Evolutionary conservation across 2,329 filamentous ascomycete genomes (phyloP), one percentile per base, ranked within the genome.

Genomic region (Colletotrichum eremochloae): DNA sequence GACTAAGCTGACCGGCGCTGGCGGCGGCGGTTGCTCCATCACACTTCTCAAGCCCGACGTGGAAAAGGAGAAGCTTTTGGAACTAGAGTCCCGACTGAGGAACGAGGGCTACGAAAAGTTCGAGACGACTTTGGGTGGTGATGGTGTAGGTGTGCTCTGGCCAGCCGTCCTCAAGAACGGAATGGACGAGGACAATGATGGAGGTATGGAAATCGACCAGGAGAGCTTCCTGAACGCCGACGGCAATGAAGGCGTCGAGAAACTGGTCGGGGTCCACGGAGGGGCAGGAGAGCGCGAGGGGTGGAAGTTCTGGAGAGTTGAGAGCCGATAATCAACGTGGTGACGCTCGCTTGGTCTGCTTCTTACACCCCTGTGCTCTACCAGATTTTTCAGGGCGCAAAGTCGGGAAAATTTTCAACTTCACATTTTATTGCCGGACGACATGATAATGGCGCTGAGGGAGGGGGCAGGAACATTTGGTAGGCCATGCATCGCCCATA

Each of bases 1-100:
- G 95, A 98, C 96, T 15, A 99, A 99, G 81, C 88, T 99, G 69
- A 99, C 96, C 0, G 96, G 96, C 44, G 96, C 96, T 1, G 96
- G 96, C 31, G 97, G 96, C 15, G 97, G 96, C 68, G 96, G 96
- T 3, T 98, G 97, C 82, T 96, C 95, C 3, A 98, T 99, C 76
- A 97, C 96, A 0, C 85, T 99, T 5, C 86, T 99, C 61, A 93
- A 92, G 75, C 93, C 94, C 0, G 89, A 89, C 40, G 85, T 88
- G 1, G 79, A 89, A 8, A 77, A 80, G 20, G 84, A 89, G 73
- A 88, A 88, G 76, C 82, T 97, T 38, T 82, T 85, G 33, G 83
- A 86, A 12, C 84, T 98, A 20, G 90, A 96, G 75, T 79, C 85
- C 50, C 89, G 90, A 73, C 88, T 96, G 2, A 84, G 88, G 4